Evolutionary conservation across 768 basidiomycete genomes (phyloP).

Genomic region (Nidularia sp.): DNA sequence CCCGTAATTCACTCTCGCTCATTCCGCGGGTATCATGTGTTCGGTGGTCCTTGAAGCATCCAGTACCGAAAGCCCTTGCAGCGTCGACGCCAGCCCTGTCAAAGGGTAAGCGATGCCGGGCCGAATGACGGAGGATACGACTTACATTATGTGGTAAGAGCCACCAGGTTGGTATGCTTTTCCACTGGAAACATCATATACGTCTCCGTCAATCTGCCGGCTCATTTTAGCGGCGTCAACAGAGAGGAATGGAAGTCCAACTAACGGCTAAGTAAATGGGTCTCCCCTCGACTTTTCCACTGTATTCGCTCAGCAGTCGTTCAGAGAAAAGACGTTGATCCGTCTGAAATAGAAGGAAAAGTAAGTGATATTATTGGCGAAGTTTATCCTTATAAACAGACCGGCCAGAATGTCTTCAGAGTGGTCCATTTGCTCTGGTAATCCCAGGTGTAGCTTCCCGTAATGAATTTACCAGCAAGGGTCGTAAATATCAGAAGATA

Average conservation of each 20-base stretch:
- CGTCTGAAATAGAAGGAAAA: slow-evolving; percentile 25
- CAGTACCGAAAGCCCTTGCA: slow-evolving; percentile 89
- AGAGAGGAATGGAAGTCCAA: background rate
- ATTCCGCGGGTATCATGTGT: slow-evolving; percentile 91
- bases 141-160: slow-evolving; percentile 70
- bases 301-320: slow-evolving; percentile 55
- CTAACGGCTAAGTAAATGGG: slow-evolving; percentile 86
- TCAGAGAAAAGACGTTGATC: slow-evolving; percentile 77
- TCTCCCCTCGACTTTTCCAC: slow-evolving; percentile 59
- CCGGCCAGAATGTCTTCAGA: slow-evolving; percentile 62
- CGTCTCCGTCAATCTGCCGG: slow-evolving; percentile 80
- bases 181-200: slow-evolving; percentile 87
- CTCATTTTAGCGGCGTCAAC: too few relatives aligned
- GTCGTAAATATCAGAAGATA: slow-evolving; percentile 47
- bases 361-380: slow-evolving; percentile 5
- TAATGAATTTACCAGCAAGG: slow-evolving; percentile 78
- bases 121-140: slow-evolving; percentile 13
- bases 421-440: slow-evolving; percentile 61
- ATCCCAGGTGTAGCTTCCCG: slow-evolving; percentile 86
- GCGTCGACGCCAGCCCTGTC: slow-evolving; percentile 79
- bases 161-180: slow-evolving; percentile 87
- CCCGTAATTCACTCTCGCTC: slow-evolving; percentile 64
- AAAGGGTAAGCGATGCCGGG: slow-evolving; percentile 7
- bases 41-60: slow-evolving; percentile 86
- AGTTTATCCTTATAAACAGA: slow-evolving; percentile 24